A percentile compares a stretch with the other conserved stretches of the same genome.
These are phyloP conservation scores for Phytophthora gonapodyides DNA, from an alignment of 352 stramenopile species.

Conservation along the genomic window DNA sequence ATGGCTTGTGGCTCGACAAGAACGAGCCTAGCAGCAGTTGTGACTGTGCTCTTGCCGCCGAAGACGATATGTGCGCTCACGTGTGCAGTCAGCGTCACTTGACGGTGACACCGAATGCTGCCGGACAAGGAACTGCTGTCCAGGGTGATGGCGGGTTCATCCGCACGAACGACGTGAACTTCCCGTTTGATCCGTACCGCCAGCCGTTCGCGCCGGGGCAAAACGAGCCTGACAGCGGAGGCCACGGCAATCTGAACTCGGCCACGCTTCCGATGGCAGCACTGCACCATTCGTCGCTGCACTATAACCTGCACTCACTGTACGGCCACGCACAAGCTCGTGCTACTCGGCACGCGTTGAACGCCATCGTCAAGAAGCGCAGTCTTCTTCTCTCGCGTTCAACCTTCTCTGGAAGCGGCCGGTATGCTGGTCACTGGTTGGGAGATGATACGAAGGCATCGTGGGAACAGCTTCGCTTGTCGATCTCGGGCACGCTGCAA, in stretches of 20 bases:
- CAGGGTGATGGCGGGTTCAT: constrained; percentile 48
- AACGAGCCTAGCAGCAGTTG: constrained; percentile 83
- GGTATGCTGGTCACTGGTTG: constrained; percentile 67
- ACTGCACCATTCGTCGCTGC: constrained; percentile 66
- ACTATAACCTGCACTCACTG: constrained; percentile 89
- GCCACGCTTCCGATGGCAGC: constrained; percentile 77
- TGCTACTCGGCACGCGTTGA: constrained; percentile 52
- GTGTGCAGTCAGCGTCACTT: constrained; percentile 18
- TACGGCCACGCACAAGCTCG: constrained; percentile 75
- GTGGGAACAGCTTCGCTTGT: constrained; percentile 81
- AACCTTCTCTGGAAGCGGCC: constrained; percentile 70
- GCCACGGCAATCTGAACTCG: constrained; percentile 76
- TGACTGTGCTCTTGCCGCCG: constrained; percentile 44
- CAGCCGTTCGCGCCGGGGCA: constrained; percentile 78
- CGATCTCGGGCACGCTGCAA: constrained; percentile 69
- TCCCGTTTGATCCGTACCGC: constrained; percentile 82
- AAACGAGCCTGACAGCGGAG: constrained; percentile 35
- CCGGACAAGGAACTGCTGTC: constrained; percentile 21
- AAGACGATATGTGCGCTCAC: constrained; percentile 44
- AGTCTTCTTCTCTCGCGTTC: constrained; percentile 72
- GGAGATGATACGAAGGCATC: constrained; percentile 52
- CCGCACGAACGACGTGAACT: constrained; percentile 68
- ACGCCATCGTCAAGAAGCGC: constrained; percentile 56
- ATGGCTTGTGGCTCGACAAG: constrained; percentile 86
- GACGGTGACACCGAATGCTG: constrained; percentile 1